Conservation (phyloP, 345 rosid species). For the Eucalyptus cloeziana region DNA sequence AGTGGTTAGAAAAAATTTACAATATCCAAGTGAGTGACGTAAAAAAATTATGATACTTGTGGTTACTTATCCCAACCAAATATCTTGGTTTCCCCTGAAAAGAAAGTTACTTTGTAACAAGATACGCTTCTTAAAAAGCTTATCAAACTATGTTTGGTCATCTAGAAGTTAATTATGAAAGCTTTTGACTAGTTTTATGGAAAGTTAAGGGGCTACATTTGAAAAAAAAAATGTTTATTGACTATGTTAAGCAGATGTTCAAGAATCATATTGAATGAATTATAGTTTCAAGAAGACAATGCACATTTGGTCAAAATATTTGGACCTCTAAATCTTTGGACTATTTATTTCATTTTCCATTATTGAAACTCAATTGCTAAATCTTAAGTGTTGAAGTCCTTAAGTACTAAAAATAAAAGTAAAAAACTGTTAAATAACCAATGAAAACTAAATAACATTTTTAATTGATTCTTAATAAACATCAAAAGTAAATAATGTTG, state of each 20-base stretch:
- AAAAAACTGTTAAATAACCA: neutral
- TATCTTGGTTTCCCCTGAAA: no score
- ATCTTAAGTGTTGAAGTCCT: neutral
- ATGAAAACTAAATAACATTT: neutral
- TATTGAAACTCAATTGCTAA: neutral
- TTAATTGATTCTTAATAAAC: neutral
- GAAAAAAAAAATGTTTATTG: accelerated
- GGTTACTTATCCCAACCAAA: no score
- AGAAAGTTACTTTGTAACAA: neutral
- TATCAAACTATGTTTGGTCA: neutral
- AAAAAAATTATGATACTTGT: no score
- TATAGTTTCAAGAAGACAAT: neutral
- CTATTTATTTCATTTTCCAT: neutral
- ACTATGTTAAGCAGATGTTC: neutral
- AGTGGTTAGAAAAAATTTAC: no score
- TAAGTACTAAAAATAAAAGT: neutral
- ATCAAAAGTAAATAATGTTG: neutral
- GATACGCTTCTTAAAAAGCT: neutral
- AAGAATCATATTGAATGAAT: neutral
- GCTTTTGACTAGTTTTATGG: neutral
- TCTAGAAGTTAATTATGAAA: neutral
- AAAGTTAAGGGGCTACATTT: neutral
- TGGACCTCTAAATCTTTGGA: neutral
- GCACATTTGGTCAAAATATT: neutral
- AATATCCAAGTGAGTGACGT: no score